phyloP scores from a whole-genome alignment of 257 asterid species.

The Paraleonurus japonicus region DNA sequence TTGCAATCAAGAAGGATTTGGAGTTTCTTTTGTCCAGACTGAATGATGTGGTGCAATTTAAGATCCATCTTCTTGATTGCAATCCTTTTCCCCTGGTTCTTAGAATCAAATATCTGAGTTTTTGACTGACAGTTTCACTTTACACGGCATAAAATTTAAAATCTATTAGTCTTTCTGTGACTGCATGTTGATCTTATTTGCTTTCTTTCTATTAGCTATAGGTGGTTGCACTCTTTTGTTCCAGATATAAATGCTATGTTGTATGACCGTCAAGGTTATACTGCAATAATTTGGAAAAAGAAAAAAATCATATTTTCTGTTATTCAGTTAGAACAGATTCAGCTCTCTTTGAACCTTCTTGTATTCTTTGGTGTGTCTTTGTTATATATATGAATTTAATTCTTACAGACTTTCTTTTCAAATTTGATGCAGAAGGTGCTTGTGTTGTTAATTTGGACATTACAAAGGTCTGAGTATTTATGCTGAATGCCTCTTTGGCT shows the following conservation, averaged over 20 bases:
- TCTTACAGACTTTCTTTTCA: conserved; percentile 11
- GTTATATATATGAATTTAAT: conserved; percentile 3
- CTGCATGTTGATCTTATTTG: no score
- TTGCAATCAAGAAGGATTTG: no score
- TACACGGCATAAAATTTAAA: no score
- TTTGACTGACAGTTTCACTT: no score
- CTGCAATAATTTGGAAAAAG: neutral
- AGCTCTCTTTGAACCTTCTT: no score
- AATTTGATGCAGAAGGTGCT: conserved; percentile 30
- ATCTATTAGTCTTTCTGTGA: no score
- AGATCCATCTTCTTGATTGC: conserved; percentile 3
- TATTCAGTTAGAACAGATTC: neutral
- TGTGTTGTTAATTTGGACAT: conserved; percentile 24
- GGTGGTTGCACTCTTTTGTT: neutral
- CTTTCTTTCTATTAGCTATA: neutral
- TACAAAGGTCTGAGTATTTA: conserved; percentile 29
- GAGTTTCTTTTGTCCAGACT: no score
- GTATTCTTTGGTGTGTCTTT: conserved; percentile 5
- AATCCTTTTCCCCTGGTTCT: neutral
- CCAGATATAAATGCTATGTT: neutral
- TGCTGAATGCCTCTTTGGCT: conserved; percentile 35
- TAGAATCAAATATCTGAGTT: neutral
- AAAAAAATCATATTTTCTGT: no score
- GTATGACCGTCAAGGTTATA: neutral
- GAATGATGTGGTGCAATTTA: no score